phyloP scores from a whole-genome alignment of 2,329 filamentous ascomycete species.

The Coniochaeta prunicola region DNA sequence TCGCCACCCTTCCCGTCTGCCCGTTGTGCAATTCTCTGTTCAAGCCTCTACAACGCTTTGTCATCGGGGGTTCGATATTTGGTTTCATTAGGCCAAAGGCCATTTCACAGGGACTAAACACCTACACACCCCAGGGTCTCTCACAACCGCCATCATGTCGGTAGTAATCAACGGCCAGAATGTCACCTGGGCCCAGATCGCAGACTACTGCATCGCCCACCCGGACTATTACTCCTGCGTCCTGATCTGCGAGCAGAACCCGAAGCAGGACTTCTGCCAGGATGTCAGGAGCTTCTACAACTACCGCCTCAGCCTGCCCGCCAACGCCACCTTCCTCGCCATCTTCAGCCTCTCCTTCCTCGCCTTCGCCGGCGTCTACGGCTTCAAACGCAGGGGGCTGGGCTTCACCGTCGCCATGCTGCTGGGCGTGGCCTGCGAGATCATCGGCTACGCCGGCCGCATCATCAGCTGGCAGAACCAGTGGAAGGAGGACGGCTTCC shows the following conservation, averaged over 20 bases:
- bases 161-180: neutral
- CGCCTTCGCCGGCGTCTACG: constrained; percentile 31
- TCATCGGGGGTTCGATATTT: neutral
- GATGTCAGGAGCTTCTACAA: constrained; percentile 34
- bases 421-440: constrained; percentile 45
- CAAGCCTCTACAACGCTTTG: neutral
- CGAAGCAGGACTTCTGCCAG: constrained; percentile 18
- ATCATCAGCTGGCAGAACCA: constrained; percentile 47
- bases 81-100: neutral
- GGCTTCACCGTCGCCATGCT: constrained; percentile 46
- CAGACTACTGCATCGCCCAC: neutral
- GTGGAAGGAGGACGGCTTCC: constrained; percentile 38
- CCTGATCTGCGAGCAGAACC: constrained; percentile 22
- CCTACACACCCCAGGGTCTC: neutral
- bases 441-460: constrained; percentile 53
- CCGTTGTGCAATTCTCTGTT: neutral
- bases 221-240: too few relatives aligned
- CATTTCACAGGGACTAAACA: neutral
- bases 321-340: constrained; percentile 43
- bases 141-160: neutral
- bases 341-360: constrained; percentile 41
- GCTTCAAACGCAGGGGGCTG: constrained; percentile 36
- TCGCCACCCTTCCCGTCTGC: neutral
- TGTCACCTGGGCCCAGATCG: neutral
- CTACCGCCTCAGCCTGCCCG: constrained; percentile 45